Evolutionary conservation across 306 rosid species (phyloP).

Genomic region (Sicyos edulis): DNA sequence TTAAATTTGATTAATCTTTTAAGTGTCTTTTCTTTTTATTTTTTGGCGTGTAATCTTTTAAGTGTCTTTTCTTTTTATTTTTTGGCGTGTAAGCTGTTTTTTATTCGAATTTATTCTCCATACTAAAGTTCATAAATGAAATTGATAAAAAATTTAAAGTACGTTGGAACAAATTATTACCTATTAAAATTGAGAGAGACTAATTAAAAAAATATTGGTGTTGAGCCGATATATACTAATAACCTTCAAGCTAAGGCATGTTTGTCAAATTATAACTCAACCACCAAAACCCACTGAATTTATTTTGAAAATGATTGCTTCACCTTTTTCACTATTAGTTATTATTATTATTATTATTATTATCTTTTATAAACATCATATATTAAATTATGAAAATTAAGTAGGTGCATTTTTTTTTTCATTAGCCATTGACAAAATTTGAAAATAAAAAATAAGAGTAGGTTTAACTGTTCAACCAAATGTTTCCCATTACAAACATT

Average conservation of each 20-base stretch:
- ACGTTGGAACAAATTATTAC: too few relatives aligned
- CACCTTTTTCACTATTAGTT: background rate
- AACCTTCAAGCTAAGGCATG: background rate
- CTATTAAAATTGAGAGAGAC: too few relatives aligned
- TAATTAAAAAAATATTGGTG: too few relatives aligned
- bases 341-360: background rate
- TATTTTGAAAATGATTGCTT: background rate
- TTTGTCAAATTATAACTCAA: background rate
- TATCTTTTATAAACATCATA: background rate
- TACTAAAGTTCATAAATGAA: background rate
- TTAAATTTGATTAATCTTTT: too few relatives aligned
- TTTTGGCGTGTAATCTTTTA: too few relatives aligned
- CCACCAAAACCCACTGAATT: background rate
- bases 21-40: too few relatives aligned
- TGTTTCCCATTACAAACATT: background rate
- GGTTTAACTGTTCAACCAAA: constrained; percentile 18
- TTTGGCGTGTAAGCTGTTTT: too few relatives aligned
- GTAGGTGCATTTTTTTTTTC: background rate
- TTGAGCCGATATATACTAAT: too few relatives aligned
- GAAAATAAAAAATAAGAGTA: background rate
- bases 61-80: too few relatives aligned
- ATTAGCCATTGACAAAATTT: constrained; percentile 14
- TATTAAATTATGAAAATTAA: background rate
- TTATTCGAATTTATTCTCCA: too few relatives aligned
- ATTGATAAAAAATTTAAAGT: background rate